Evolutionary conservation across 1,284 basidiomycete genomes (phyloP), one percentile per base, ranked within the genome.

Genomic region (Kalmanozyma brasiliensis): DNA sequence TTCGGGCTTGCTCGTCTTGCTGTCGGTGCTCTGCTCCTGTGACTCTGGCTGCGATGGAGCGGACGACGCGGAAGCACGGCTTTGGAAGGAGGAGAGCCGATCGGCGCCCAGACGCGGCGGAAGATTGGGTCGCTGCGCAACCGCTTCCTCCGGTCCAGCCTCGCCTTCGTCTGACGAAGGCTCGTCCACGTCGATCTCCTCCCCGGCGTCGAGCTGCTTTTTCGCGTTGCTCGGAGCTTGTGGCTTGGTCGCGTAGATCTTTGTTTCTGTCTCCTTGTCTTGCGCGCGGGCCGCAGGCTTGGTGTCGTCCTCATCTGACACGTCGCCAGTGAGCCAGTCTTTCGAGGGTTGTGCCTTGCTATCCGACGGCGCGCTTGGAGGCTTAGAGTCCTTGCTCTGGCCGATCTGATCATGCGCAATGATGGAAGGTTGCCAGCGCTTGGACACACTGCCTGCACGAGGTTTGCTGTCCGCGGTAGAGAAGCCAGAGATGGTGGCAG

Each of bases 311-410:
- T 59, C 51, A n/a, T 63, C 66, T 11, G 56, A 59, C 8, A 37
- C 52, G 32, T 71, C 58, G 9, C 68, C 68, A 0, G 68, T 65
- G 24, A 71, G 58, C 68, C 68, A 71, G 42, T 71, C 68, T 17
- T 36, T 65, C 11, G 52, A 60, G 2, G 52, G 32, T 6, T 38
- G 37, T 8, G 36, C 19, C 33, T 49, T 53, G n/a, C 24, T 52
- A 10, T 33, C 1, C 17, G 38, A 20, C 20, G 37, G 17, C 16
- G 49, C 17, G 26, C 37, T 10, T 11, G 37, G 14, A 2, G 8
- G 13, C 22, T 37, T 36, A 9, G 23, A 7, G 5, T 49, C 49
- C 16, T n/a, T 26, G 38, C 52, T 41, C 10, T 63, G 57, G 3
- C 30, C 37, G 1, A 40, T 40, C 1, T 36, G 55, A 17, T 53